Base-by-base conservation (phyloP, 805 yeast species). In the Metschnikowia drakensbergensis region DNA sequence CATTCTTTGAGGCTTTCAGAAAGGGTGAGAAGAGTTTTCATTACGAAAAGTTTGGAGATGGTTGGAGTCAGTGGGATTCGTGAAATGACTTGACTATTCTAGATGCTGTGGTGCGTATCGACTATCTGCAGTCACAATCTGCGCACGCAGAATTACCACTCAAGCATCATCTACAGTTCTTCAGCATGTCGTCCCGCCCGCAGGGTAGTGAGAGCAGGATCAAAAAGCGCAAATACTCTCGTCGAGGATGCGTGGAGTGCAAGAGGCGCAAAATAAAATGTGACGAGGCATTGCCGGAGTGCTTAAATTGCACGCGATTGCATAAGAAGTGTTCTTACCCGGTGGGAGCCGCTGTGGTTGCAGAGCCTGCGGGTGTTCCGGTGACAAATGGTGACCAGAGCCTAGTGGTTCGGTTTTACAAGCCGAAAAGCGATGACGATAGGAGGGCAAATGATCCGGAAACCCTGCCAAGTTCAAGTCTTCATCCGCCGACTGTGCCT, bases 191-290 rank as follows among this genome's bases (percentile, higher is more conserved):
- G 29, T 40, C 32, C 43, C 36, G 35, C 34, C 4, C 27, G 10
- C 27, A 26, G 38, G 30, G 27, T 8, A 27, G 26, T 28, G 31
- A 17, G 35, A 11, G 17, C 32, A 50, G 54, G 25, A 60, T 67
- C 42, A 67, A 64, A 48, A 71, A 71, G 58, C 51, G 75, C 22
- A 70, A 68, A 53, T 71, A 71, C 53, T 62, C 69, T 39, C 58
- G 76, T 13, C 66, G 62, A 5, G 76, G 76, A 10, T 72, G 76
- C 54, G 58, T 55, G n/a, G 76, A 72, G 56, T 72, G 76, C 59
- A 71, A 71, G 49, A 58, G 76, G 37, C 61, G 76, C 37, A 71
- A 71, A 53, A 71, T 70, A 63, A 72, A 72, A 53, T 72, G 76
- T 51, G 76, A 72, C 53, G 76, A 72, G 52, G 57, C 55, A 3